Conservation (phyloP, 2,329 filamentous ascomycete species). For the Paecilomyces niveus region DNA sequence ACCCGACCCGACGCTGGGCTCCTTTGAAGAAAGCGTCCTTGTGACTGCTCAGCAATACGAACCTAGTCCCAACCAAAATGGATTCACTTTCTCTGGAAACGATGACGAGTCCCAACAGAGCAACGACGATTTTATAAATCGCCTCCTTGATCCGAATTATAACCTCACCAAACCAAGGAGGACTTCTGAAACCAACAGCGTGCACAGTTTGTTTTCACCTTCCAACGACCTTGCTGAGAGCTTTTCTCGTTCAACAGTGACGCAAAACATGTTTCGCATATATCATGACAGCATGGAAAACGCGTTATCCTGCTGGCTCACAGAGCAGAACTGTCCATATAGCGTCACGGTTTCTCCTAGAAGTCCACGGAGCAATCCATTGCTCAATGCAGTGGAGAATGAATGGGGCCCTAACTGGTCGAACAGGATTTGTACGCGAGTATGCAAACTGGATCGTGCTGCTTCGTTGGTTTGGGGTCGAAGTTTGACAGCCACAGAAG, state of each 20-base stretch:
- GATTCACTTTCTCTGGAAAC: not conserved
- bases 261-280: slow-evolving; percentile 33
- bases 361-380: not conserved
- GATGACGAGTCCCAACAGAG: not conserved
- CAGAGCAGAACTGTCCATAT: slow-evolving; percentile 40
- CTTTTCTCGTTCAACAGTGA: slow-evolving; percentile 29
- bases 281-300: slow-evolving; percentile 41
- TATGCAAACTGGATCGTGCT: slow-evolving; percentile 36
- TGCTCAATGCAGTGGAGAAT: slow-evolving; percentile 9
- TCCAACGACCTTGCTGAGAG: slow-evolving; percentile 20
- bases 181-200: not conserved
- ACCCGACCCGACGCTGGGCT: not conserved
- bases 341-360: slow-evolving; percentile 13
- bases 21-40: not conserved
- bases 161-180: not conserved
- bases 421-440: slow-evolving; percentile 38
- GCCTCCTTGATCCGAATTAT: not conserved
- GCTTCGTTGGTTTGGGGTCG: slow-evolving; percentile 32
- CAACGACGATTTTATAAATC: not conserved
- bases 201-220: not conserved
- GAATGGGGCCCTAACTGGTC: slow-evolving; percentile 33
- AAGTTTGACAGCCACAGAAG: slow-evolving; percentile 28
- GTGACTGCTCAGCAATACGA: not conserved
- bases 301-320: slow-evolving; percentile 37
- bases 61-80: not conserved